These are phyloP conservation scores for Lentinula raphanica DNA, from an alignment of 768 basidiomycete species.

Conservation along the genomic window DNA sequence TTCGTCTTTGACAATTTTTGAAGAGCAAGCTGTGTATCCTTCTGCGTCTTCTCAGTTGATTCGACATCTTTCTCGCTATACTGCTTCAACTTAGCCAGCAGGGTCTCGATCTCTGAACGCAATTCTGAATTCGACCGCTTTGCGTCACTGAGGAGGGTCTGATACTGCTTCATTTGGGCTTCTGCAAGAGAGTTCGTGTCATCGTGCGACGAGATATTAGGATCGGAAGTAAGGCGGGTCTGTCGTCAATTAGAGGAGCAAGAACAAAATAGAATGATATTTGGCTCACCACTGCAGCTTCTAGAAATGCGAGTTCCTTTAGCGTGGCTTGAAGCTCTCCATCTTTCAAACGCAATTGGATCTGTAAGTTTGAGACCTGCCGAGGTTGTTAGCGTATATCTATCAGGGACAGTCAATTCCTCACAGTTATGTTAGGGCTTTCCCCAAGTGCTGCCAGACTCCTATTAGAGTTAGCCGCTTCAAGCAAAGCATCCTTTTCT, in stretches of 20 bases:
- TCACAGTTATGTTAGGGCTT: background rate
- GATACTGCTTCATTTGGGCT: background rate
- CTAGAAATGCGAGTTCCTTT: slow-evolving; percentile 2
- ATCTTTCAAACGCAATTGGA: background rate
- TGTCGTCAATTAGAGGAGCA: background rate
- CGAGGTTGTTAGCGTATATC: background rate
- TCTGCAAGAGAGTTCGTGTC: background rate
- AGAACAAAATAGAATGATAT: background rate
- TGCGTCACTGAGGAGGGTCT: background rate
- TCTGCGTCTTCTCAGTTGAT: background rate
- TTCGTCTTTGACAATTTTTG: background rate
- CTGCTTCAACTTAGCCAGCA: background rate
- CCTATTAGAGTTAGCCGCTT: background rate
- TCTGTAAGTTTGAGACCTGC: background rate
- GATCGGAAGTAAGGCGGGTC: background rate
- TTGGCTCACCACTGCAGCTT: background rate
- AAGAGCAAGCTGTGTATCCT: background rate
- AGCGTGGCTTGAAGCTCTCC: background rate
- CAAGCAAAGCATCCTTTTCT: background rate
- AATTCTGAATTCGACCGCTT: background rate
- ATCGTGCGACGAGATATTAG: background rate
- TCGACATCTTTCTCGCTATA: background rate
- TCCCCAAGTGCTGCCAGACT: background rate
- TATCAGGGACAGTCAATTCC: background rate
- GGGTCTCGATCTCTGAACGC: background rate